phyloP scores from a whole-genome alignment of 371 early-diverging fungal genomes.

The Mucor plumbeus region DNA sequence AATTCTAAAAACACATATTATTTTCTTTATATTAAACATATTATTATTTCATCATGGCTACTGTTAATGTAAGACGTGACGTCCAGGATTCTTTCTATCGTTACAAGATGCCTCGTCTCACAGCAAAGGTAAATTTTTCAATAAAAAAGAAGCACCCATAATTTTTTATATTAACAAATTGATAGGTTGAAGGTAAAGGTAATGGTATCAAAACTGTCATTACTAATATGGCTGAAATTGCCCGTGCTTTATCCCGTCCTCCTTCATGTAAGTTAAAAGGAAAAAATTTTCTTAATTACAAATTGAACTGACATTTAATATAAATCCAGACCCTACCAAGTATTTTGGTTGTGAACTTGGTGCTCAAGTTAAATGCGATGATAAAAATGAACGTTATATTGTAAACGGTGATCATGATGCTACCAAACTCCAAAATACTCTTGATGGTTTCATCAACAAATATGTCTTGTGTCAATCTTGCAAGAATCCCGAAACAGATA shows the following conservation, averaged over 20 bases:
- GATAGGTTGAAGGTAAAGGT: slow-evolving; percentile 95
- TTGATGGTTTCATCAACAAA: slow-evolving; percentile 96
- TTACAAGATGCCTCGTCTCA: slow-evolving; percentile 99
- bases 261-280: slow-evolving; percentile 69
- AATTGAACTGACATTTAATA: neutral
- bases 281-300: neutral
- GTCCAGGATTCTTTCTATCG: slow-evolving; percentile 96
- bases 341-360: slow-evolving; percentile 98
- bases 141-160: no score
- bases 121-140: slow-evolving; percentile 68
- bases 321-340: slow-evolving; percentile 77
- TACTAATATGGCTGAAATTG: slow-evolving; percentile 97
- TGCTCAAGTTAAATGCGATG: slow-evolving; percentile 92
- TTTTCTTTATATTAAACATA: slow-evolving; percentile 8
- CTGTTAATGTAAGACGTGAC: slow-evolving; percentile 87
- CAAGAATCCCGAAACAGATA: slow-evolving; percentile 98
- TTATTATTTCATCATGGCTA: slow-evolving; percentile 67
- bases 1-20: neutral
- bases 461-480: slow-evolving; percentile 97
- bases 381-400: slow-evolving; percentile 92
- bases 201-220: slow-evolving; percentile 99
- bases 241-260: slow-evolving; percentile 91
- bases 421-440: slow-evolving; percentile 82
- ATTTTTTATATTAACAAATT: no score
- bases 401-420: slow-evolving; percentile 98